Evolutionary conservation across 805 yeast species (phyloP).

Genomic region (Saccharomycopsis oosterbeekiorum): DNA sequence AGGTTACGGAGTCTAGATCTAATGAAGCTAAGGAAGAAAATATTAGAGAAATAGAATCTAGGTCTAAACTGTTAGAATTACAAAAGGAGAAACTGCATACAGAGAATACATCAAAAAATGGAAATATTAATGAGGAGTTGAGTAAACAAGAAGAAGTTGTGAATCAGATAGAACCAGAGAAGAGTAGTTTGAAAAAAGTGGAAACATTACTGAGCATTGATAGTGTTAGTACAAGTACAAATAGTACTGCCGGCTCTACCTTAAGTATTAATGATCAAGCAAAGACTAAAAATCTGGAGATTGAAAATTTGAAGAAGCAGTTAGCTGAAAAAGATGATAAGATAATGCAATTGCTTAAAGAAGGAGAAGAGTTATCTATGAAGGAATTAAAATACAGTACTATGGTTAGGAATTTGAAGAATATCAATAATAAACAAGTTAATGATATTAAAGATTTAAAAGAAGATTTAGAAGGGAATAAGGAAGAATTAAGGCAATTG

Average conservation of each 20-base stretch:
- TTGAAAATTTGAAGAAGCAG: constrained; percentile 23
- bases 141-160: not conserved
- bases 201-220: not conserved
- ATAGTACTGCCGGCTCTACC: not conserved
- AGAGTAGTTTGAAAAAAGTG: not conserved
- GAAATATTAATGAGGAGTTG: not conserved
- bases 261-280: not conserved
- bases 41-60: not conserved
- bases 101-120: not conserved
- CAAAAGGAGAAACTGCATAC: not conserved
- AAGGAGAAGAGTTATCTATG: constrained; percentile 63
- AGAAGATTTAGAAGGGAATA: constrained; percentile 23
- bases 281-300: constrained; percentile 16
- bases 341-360: constrained; percentile 57
- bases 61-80: not conserved
- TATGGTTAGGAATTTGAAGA: constrained; percentile 51
- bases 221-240: not conserved
- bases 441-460: constrained; percentile 26
- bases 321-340: constrained; percentile 41
- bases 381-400: constrained; percentile 63
- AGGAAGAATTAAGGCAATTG: constrained; percentile 33
- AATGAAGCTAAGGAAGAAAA: not conserved
- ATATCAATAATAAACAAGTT: constrained; percentile 33
- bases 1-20: not conserved
- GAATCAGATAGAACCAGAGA: not conserved